Base-by-base conservation (phyloP, 495 filamentous ascomycete species). In the Acidiella bohemica region DNA sequence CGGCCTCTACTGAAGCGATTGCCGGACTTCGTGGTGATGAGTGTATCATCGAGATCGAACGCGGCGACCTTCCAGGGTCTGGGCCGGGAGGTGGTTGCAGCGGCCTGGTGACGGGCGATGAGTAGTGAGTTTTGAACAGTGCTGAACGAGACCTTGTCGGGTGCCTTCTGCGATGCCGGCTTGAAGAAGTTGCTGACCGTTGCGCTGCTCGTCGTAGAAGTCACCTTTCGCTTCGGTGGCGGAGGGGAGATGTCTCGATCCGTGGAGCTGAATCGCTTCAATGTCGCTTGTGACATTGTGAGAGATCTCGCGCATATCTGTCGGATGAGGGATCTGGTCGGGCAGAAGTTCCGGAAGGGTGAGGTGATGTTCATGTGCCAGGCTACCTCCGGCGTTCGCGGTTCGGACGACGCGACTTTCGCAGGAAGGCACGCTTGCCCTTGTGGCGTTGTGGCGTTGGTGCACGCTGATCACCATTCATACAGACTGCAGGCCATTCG, bases 11-110 rank as follows among this genome's bases (percentile, higher is more conserved):
- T 68, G 44, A 85, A 87, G 20, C 68, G 75, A 54, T 84, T 90
- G 4, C 87, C 87, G 0, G 90, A 93, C 0, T 70, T 65, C 0
- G 82, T 79, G 3, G 65, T 64, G 40, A 96, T 84, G 12, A 99
- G 58, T 5, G 92, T 99, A 28, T 80, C 87, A 59, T 94, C 90
- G 41, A 97, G 71, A 53, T 99, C 90, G 57, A 99, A 96, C 0
- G 78, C 81, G 17, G 87, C 88, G 37, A 99, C 71, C 58, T 78
- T 90, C 45, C 42, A 28, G 27, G 18, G 48, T 9, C 46, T 57
- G 41, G 13, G 47, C 46, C 5, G 56, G 37, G 11, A 63, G 16
- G 61, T 49, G 28, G 35, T 32, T 18, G 33, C 18, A 25, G 51
- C 32, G 24, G 38, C 22, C 9, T 46, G 25, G 53, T 86, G 86